phyloP scores from a whole-genome alignment of 805 yeast genomes.

The Spathaspora arborariae region DNA sequence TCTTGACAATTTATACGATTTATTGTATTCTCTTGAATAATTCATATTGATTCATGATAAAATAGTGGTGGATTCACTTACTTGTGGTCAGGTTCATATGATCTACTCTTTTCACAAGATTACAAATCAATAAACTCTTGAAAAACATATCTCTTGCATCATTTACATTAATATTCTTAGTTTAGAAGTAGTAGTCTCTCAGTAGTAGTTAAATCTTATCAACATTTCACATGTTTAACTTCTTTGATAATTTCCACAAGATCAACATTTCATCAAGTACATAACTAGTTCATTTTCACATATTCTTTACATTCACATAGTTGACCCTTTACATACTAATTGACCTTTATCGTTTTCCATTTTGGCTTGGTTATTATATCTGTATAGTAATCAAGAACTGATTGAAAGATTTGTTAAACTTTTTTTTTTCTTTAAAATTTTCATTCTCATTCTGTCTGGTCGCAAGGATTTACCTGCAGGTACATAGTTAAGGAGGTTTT shows the following conservation, averaged over 20 bases:
- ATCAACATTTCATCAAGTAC: not conserved
- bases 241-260: not conserved
- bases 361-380: constrained; percentile 35
- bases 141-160: too few relatives aligned
- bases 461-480: not conserved
- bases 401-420: constrained; percentile 1
- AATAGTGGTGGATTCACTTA: too few relatives aligned
- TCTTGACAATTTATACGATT: too few relatives aligned
- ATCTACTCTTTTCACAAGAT: too few relatives aligned
- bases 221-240: not conserved
- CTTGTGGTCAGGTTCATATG: too few relatives aligned
- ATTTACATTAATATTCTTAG: too few relatives aligned
- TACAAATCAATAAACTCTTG: too few relatives aligned
- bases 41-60: too few relatives aligned
- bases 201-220: not conserved
- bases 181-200: not conserved
- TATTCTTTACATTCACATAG: not conserved
- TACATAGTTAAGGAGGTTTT: not conserved
- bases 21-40: too few relatives aligned
- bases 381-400: constrained; percentile 1
- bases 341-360: constrained; percentile 99
- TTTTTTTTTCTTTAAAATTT: constrained; percentile 9
- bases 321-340: constrained; percentile 72
- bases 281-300: not conserved
- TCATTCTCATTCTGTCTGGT: not conserved